Conservation (phyloP, 2,329 filamentous ascomycete species). For the Aureobasidium subglaciale region DNA sequence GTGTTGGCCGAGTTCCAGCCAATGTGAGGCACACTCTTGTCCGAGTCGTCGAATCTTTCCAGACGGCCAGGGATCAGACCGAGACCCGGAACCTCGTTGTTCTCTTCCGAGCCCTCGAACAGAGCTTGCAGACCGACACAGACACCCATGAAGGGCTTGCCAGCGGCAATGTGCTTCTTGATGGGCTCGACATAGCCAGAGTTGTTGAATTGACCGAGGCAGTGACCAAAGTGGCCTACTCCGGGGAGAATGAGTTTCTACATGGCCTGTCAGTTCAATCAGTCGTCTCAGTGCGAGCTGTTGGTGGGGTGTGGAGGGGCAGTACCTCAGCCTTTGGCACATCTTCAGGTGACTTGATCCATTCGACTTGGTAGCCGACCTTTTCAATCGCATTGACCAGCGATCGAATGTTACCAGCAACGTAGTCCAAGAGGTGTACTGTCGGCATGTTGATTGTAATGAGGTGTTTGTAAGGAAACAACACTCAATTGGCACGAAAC, state of each 20-base stretch:
- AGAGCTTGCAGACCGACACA: conserved; percentile 91
- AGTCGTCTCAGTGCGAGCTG: neutral
- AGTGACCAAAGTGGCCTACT: conserved; percentile 97
- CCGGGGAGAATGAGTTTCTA: conserved; percentile 92
- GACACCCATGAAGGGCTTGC: conserved; percentile 98
- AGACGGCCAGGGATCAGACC: conserved; percentile 66
- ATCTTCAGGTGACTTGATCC: conserved; percentile 80
- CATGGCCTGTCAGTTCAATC: conserved; percentile 23
- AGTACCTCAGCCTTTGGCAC: conserved; percentile 74
- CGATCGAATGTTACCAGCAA: conserved; percentile 91
- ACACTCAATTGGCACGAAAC: neutral
- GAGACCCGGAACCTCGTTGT: conserved; percentile 63
- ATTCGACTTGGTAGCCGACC: conserved; percentile 85
- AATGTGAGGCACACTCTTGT: conserved; percentile 96
- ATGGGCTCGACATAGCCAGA: conserved; percentile 82
- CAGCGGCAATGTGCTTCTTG: conserved; percentile 70
- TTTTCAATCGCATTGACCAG: conserved; percentile 97
- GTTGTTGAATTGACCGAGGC: conserved; percentile 71
- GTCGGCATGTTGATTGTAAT: conserved; percentile 55
- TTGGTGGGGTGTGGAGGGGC: neutral
- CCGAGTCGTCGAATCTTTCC: conserved; percentile 64
- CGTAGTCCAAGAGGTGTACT: conserved; percentile 79
- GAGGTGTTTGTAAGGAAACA: neutral
- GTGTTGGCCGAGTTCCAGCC: conserved; percentile 92
- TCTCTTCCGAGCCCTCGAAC: conserved; percentile 79